Evolutionary conservation across 2,329 filamentous ascomycete species (phyloP).

Genomic region (Clarireedia monteithiana): DNA sequence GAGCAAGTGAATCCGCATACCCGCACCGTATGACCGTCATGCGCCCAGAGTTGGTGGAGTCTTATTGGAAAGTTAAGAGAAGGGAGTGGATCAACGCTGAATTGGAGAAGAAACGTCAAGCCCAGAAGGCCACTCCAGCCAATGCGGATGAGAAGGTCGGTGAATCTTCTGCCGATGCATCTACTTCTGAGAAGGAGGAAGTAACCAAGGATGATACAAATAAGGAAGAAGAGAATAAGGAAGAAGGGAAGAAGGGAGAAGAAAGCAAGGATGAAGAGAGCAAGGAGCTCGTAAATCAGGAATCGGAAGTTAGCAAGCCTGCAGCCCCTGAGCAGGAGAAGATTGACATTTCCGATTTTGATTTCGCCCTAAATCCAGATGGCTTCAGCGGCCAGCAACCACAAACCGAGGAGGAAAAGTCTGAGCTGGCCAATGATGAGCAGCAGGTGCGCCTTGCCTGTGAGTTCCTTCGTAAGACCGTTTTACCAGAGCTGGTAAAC

Average conservation of each 20-base stretch:
- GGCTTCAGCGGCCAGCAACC: constrained; percentile 89
- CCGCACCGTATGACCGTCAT: constrained; percentile 96
- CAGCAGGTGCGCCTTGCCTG: constrained; percentile 80
- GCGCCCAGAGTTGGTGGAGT: constrained; percentile 81
- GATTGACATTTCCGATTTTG: constrained; percentile 81
- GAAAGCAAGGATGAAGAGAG: too few relatives aligned
- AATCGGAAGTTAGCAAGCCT: constrained; percentile 23
- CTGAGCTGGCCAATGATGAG: constrained; percentile 75
- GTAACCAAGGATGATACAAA: background rate
- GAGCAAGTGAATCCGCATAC: constrained; percentile 41
- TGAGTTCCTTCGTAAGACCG: constrained; percentile 64
- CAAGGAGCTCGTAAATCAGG: background rate
- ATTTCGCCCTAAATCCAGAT: constrained; percentile 86
- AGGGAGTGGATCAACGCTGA: constrained; percentile 81
- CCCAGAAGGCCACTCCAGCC: constrained; percentile 24
- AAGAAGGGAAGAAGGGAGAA: too few relatives aligned
- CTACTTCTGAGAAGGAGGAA: background rate
- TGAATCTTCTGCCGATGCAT: background rate
- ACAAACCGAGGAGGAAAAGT: constrained; percentile 85
- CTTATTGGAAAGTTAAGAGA: constrained; percentile 77
- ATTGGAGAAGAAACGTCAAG: constrained; percentile 53
- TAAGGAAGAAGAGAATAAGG: too few relatives aligned
- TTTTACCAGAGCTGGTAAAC: constrained; percentile 77
- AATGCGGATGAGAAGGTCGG: constrained; percentile 31
- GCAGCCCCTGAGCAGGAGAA: constrained; percentile 42